Evolutionary conservation across 2,329 filamentous ascomycete genomes (phyloP).

Genomic region (Paracamarosporium sp.): DNA sequence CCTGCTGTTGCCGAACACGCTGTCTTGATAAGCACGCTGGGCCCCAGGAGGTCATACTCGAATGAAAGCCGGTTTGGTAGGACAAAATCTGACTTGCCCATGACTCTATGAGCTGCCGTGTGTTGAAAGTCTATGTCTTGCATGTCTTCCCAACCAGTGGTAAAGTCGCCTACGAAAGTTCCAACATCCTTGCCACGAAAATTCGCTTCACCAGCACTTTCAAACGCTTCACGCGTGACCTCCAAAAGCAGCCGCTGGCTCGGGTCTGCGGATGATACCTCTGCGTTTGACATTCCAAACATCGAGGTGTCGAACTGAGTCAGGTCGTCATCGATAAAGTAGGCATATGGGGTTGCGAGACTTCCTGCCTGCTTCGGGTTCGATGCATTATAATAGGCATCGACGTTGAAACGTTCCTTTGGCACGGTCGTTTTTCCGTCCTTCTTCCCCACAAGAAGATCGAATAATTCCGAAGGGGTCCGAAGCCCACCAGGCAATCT

Average conservation of each 20-base stretch:
- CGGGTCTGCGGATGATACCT: constrained; percentile 25
- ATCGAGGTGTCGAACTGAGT: neutral
- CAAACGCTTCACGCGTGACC: constrained; percentile 42
- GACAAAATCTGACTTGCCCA: neutral
- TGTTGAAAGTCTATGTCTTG: neutral
- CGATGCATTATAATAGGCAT: too few species aligned
- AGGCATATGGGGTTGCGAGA: too few species aligned
- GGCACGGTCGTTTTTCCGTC: too few species aligned
- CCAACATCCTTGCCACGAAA: neutral
- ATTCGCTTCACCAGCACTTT: constrained; percentile 24
- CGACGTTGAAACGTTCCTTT: too few species aligned
- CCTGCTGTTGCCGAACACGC: constrained; percentile 43
- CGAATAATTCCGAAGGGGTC: too few species aligned
- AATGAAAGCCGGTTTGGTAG: neutral
- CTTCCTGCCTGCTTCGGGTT: too few species aligned
- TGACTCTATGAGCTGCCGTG: neutral
- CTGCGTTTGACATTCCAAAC: constrained; percentile 19
- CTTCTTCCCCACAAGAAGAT: too few species aligned
- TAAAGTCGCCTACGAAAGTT: neutral
- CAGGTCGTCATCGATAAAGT: too few species aligned
- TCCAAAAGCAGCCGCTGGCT: constrained; percentile 30
- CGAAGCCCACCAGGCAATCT: too few species aligned
- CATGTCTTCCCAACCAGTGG: neutral
- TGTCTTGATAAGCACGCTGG: constrained; percentile 23
- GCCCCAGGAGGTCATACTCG: neutral